Evolutionary conservation across 2,329 filamentous ascomycete genomes (phyloP), one percentile per base, ranked within the genome.

Genomic region (Aspergillus neotritici): DNA sequence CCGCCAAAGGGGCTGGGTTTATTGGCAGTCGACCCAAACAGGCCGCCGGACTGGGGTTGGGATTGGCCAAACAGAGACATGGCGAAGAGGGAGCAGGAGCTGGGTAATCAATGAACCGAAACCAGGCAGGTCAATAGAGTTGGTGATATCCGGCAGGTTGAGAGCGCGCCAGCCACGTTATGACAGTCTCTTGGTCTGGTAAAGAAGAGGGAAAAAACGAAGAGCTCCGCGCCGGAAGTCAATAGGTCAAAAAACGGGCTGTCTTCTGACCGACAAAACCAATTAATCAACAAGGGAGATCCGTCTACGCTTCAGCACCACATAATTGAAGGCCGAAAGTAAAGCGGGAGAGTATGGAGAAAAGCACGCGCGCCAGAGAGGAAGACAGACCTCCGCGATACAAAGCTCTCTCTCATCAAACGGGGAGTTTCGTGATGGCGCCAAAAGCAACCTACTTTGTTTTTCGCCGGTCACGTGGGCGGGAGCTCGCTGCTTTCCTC

Each of bases 21-120:
- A 40, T 57, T 58, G 12, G 61, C 56, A 41, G 49, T 52, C 13
- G 52, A 42, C 12, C 64, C 62, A 37, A 68, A 65, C 11, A 63
- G 48, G 10, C 60, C 53, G 29, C 57, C 56, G 5, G 50, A 34
- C 41, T 51, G 60, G 40, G 55, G 41, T 42, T 51, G 57, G 36
- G 54, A 40, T 39, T 55, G 51, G 29, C 60, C 65, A 48, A 70
- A 71, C 12, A 70, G 60, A 42, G 68, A 69, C 64, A 67, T 69
- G 41, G 37, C 53, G 49, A 34, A 34, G 31, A 34, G 21, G 21
- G 21, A 25, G 21, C 5, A 25, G 21, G 21, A n/a, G n/a, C n/a
- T 25, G 5, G 21, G 2, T 5, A 9, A 2, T 8, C 21, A 25
- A 17, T n/a, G 7, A 36, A 39, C 42, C 40, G 29, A 34, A 34